Percentiles rank a stretch among this genome's conserved stretches.
Conservation (phyloP, 2,329 filamentous ascomycete species). For the Ophiostoma himal-ulmi region DNA sequence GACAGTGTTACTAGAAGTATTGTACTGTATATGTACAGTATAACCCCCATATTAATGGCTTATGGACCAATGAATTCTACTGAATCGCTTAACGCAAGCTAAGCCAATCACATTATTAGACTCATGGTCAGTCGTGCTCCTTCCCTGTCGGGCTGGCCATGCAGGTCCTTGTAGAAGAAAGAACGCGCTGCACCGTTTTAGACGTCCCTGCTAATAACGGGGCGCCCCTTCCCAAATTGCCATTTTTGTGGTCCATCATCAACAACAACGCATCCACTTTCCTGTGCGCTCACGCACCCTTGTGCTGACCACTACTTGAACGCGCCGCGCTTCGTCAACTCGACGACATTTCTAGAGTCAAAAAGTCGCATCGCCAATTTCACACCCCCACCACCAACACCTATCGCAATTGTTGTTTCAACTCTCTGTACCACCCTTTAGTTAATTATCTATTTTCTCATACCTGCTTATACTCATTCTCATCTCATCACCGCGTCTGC, state of each 20-base stretch:
- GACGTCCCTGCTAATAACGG: no score
- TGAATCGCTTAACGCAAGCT: background rate
- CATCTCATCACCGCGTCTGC: background rate
- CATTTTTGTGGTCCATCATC: background rate
- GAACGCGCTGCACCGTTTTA: background rate
- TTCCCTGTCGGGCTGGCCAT: background rate
- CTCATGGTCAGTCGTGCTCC: background rate
- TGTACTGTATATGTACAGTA: background rate
- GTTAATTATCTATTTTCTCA: background rate
- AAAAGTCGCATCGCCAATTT: background rate
- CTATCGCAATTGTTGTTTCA: background rate
- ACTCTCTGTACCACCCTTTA: no score
- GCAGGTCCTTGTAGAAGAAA: background rate
- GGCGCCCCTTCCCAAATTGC: background rate
- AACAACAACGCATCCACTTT: conserved; percentile 12
- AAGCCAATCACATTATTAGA: background rate
- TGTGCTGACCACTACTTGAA: background rate
- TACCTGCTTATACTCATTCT: background rate
- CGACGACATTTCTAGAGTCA: background rate
- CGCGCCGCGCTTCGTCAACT: conserved; percentile 5
- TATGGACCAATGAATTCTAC: background rate
- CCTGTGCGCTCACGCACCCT: background rate
- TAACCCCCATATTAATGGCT: background rate
- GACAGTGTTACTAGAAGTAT: no score
- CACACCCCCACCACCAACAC: background rate